These are phyloP conservation scores for Myriosclerotinia duriaeana DNA, from an alignment of 2,329 filamentous ascomycete genomes.

Conservation along the genomic window DNA sequence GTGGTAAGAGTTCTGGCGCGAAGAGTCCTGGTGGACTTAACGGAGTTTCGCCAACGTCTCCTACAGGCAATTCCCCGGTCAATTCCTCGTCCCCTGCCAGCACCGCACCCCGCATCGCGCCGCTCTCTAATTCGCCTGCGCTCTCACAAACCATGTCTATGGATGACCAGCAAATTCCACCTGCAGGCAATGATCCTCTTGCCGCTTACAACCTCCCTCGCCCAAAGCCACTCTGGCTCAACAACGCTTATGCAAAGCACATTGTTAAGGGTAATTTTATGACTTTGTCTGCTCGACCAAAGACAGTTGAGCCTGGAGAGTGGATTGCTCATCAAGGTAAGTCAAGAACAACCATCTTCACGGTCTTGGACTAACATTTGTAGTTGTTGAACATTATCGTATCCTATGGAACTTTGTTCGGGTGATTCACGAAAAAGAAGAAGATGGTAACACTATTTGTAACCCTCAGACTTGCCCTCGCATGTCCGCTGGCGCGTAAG, in stretches of 20 bases:
- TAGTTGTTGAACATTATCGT: constrained; percentile 90
- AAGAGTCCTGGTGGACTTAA: constrained; percentile 53
- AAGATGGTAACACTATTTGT: constrained; percentile 75
- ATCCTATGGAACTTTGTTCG: constrained; percentile 86
- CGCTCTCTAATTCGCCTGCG: constrained; percentile 62
- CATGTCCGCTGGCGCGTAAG: constrained; percentile 92
- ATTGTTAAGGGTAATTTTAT: constrained; percentile 98
- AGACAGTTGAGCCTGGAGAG: constrained; percentile 90
- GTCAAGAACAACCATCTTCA: constrained; percentile 34
- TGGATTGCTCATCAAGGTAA: constrained; percentile 95
- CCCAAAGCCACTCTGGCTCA: constrained; percentile 71
- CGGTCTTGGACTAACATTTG: constrained; percentile 23
- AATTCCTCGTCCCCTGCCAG: constrained; percentile 51
- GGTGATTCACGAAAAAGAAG: constrained; percentile 82
- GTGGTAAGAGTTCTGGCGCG: constrained; percentile 51
- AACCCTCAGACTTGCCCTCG: constrained; percentile 80
- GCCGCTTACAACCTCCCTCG: constrained; percentile 63
- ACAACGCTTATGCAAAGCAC: constrained; percentile 72
- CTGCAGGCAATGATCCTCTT: constrained; percentile 51
- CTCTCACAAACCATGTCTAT: constrained; percentile 67
- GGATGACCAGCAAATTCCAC: constrained; percentile 51
- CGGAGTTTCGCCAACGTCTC: constrained; percentile 51
- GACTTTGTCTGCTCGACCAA: constrained; percentile 88
- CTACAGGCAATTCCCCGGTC: constrained; percentile 47
- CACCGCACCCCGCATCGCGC: constrained; percentile 58